These are phyloP conservation scores for Cryoendolithus antarcticus DNA, from an alignment of 2,329 filamentous ascomycete species.

Conservation along the genomic window DNA sequence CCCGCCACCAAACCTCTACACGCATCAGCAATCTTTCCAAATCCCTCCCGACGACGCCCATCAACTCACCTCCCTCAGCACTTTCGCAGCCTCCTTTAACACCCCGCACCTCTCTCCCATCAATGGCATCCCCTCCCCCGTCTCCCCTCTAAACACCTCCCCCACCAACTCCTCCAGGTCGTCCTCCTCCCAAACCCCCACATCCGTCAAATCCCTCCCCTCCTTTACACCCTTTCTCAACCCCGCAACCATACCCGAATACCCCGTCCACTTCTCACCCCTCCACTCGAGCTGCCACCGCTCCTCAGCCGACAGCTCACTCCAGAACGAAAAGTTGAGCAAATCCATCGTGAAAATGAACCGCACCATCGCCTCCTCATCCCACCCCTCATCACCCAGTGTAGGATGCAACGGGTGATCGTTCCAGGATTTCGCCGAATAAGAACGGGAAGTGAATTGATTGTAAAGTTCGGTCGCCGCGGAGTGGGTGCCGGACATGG, in stretches of 20 bases:
- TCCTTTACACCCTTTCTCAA: slow-evolving; percentile 82
- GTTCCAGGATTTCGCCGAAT: slow-evolving; percentile 77
- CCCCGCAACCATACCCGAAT: slow-evolving; percentile 84
- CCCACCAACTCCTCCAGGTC: slow-evolving; percentile 50
- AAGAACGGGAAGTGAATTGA: slow-evolving; percentile 72
- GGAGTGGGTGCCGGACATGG: slow-evolving; percentile 67
- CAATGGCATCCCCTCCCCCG: slow-evolving; percentile 76
- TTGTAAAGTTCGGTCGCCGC: slow-evolving; percentile 69
- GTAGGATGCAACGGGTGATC: slow-evolving; percentile 84
- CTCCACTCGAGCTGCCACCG: slow-evolving; percentile 74
- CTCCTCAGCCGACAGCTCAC: slow-evolving; percentile 53
- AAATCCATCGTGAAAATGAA: slow-evolving; percentile 98
- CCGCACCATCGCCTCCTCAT: slow-evolving; percentile 40
- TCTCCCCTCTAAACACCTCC: slow-evolving; percentile 76
- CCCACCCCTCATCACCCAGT: slow-evolving; percentile 16
- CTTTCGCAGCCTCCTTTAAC: slow-evolving; percentile 46
- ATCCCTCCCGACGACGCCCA: neutral
- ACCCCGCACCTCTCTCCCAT: slow-evolving; percentile 15
- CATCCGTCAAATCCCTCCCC: slow-evolving; percentile 78
- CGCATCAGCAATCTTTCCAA: neutral
- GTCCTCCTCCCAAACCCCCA: slow-evolving; percentile 59
- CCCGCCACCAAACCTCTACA: too few species aligned
- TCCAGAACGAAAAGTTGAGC: slow-evolving; percentile 95
- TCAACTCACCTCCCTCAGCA: slow-evolving; percentile 45
- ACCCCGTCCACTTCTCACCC: slow-evolving; percentile 77